A percentile compares a stretch with the other conserved stretches of the same genome.
phyloP scores from a whole-genome alignment of 768 basidiomycete species.

The Hygrophoropsis aurantiaca region DNA sequence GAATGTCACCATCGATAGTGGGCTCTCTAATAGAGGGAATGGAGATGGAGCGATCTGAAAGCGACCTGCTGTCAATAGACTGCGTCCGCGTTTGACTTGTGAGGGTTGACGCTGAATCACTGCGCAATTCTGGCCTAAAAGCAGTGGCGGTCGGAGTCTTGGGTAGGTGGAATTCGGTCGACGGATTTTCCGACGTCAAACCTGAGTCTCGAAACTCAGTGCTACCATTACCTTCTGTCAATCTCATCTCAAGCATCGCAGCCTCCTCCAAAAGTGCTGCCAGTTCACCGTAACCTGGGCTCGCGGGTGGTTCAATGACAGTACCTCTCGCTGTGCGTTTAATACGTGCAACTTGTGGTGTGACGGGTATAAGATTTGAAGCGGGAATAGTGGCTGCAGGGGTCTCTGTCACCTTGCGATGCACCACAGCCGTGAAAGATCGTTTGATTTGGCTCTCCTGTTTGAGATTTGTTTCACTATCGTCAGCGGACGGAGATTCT shows the following conservation, averaged over 20 bases:
- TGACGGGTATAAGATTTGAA: slow-evolving; percentile 16
- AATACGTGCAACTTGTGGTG: slow-evolving; percentile 28
- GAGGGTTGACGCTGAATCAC: slow-evolving; percentile 19
- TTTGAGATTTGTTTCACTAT: not conserved
- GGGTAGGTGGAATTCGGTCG: slow-evolving; percentile 7
- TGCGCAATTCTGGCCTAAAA: slow-evolving; percentile 21
- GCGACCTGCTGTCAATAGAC: slow-evolving; percentile 19
- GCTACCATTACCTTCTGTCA: slow-evolving; percentile 48
- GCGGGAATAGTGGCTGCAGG: slow-evolving; percentile 18
- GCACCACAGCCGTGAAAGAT: slow-evolving; percentile 58
- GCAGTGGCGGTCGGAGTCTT: slow-evolving; percentile 25
- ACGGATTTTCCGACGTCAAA: slow-evolving; percentile 1
- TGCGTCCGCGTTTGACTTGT: slow-evolving; percentile 14
- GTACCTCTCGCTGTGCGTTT: slow-evolving; percentile 22
- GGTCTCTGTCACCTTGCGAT: slow-evolving; percentile 48
- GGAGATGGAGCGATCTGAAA: slow-evolving; percentile 26
- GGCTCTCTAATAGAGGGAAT: slow-evolving; percentile 31
- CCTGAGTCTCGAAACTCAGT: slow-evolving; percentile 1
- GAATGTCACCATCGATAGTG: slow-evolving; percentile 17
- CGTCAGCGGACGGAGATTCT: slow-evolving; percentile 11
- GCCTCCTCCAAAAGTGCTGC: slow-evolving; percentile 56
- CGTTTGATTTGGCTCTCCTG: slow-evolving; percentile 11
- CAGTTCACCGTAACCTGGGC: slow-evolving; percentile 53
- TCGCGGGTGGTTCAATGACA: slow-evolving; percentile 37
- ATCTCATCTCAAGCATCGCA: slow-evolving; percentile 53